Evolutionary conservation across 768 basidiomycete genomes (phyloP), one percentile per base, ranked within the genome.

Genomic region (Symmetrospora coprosmae): DNA sequence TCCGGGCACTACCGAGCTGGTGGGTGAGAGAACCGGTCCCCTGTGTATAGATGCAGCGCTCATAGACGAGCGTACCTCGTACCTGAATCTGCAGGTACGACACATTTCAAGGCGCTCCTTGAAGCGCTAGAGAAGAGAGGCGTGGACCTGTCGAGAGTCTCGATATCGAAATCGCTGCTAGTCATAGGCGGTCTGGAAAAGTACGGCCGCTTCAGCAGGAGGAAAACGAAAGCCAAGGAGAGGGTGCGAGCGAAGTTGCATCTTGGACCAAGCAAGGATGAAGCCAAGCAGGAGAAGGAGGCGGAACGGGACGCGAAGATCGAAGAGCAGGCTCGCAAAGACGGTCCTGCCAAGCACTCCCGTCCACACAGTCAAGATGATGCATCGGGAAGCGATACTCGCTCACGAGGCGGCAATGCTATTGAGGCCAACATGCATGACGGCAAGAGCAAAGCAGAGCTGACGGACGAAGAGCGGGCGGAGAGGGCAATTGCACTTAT

Each of bases 1-100:
- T 60, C 53, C 7, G 67, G 67, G 1, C 67, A 68, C 30, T 68
- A 68, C 50, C 67, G 67, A 16, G 67, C 67, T 5, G 67, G 67
- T 2, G 66, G 41, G 55, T 58, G 23, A 45, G 55, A 6, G 13
- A 11, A 9, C 27, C 49, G 8, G 11, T 17, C 11, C 31, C 11
- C 25, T 46, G 13, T 21, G 11, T 11, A 21, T 9, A 46, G 25
- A 21, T 21, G 21, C 9, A 27, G 13, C 9, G 45, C 13, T 11
- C 49, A 50, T 14, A 27, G 23, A 34, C 9, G 17, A 19, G 30
- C 37, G 4, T 14, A n/a, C 17, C 17, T n/a, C 31, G 21, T 23
- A 23, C 19, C 23, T 50, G 14, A 14, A 30, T 31, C 48, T 50
- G 16, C 9, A 51, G 4, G 35, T 23, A 58, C 65, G 11, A 41